Evolutionary conservation across 169 alveolate species (phyloP).

Genomic region (Eimeria sp.): DNA sequence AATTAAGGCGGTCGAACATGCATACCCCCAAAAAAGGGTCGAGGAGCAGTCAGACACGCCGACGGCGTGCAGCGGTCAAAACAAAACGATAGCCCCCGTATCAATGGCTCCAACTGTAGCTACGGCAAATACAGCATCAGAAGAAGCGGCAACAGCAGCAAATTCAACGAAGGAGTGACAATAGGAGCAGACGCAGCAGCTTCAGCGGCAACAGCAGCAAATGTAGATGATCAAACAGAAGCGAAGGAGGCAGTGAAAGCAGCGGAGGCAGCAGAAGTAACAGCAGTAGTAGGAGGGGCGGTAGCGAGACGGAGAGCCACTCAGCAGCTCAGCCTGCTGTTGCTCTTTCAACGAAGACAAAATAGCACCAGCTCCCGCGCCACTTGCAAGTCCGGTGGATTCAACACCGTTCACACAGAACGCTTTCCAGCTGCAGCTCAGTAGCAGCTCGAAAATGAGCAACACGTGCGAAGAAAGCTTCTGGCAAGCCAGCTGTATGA

Average conservation of each 20-base stretch:
- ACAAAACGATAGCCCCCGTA: neutral
- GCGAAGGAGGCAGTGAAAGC: neutral
- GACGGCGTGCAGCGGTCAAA: neutral
- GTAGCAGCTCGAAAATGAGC: neutral
- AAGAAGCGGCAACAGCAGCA: neutral
- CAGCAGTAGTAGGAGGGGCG: constrained; percentile 21
- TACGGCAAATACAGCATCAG: neutral
- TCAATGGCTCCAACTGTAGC: neutral
- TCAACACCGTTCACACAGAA: neutral
- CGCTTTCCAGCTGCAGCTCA: neutral
- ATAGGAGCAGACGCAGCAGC: neutral
- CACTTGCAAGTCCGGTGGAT: neutral
- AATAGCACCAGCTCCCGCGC: neutral
- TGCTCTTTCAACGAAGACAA: neutral
- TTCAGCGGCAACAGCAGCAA: neutral
- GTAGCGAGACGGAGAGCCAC: neutral
- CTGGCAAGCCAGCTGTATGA: neutral
- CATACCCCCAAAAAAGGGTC: neutral
- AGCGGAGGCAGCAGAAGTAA: neutral
- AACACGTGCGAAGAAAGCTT: neutral
- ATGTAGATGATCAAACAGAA: neutral
- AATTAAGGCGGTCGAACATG: too few species aligned
- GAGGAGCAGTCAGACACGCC: neutral
- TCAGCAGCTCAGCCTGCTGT: neutral
- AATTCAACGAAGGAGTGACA: neutral